Conservation (phyloP, 2,329 filamentous ascomycete species). For the Trichocomaceae sp. region DNA sequence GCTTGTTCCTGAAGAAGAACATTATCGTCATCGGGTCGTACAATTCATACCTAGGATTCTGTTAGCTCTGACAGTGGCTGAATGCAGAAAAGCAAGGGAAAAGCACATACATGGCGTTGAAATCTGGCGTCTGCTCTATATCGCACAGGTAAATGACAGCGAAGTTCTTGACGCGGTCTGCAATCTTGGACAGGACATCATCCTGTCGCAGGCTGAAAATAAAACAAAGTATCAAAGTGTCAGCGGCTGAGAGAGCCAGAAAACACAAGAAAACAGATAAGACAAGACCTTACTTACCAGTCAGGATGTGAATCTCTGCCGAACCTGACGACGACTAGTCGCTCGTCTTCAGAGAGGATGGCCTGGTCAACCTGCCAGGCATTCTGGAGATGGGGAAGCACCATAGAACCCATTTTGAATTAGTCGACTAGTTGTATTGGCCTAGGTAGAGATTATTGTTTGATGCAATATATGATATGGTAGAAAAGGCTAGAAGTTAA, state of each 20-base stretch:
- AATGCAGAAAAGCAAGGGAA: slow-evolving; percentile 55
- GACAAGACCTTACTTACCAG: slow-evolving; percentile 49
- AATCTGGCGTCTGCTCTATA: slow-evolving; percentile 82
- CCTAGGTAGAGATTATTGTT: neutral
- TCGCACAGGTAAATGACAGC: slow-evolving; percentile 83
- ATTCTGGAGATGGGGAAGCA: slow-evolving; percentile 81
- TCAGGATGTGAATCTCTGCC: slow-evolving; percentile 79
- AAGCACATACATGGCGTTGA: slow-evolving; percentile 79
- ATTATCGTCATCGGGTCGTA: slow-evolving; percentile 83
- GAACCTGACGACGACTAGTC: slow-evolving; percentile 76
- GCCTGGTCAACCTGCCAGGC: slow-evolving; percentile 99
- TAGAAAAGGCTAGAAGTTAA: neutral
- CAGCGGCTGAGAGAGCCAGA: slow-evolving; percentile 64
- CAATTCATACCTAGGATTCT: slow-evolving; percentile 9
- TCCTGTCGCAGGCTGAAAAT: slow-evolving; percentile 61
- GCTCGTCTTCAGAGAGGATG: slow-evolving; percentile 83
- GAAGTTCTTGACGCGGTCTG: slow-evolving; percentile 75
- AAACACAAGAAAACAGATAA: neutral
- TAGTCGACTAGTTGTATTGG: neutral
- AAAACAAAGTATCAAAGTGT: slow-evolving; percentile 9
- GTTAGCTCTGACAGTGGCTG: neutral
- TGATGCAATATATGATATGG: too few relatives aligned
- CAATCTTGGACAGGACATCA: slow-evolving; percentile 90
- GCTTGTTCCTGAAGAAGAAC: slow-evolving; percentile 96
- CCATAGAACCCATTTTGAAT: slow-evolving; percentile 67